Conservation (phyloP, 495 filamentous ascomycete species). For the Geoglossum glabrum region DNA sequence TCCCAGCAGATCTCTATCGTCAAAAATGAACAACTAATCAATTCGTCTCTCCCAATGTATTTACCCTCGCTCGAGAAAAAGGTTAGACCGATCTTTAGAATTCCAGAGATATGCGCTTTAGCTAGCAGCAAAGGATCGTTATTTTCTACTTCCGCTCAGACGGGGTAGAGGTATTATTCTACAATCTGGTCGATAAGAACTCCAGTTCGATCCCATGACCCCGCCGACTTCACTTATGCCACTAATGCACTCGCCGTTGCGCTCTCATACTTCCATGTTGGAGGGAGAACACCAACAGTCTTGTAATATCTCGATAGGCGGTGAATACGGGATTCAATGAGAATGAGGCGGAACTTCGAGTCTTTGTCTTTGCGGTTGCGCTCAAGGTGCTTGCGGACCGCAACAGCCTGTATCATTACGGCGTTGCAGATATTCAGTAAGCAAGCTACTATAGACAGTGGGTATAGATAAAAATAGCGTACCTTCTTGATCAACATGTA, state of each 20-base stretch:
- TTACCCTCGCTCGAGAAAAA: too few relatives aligned
- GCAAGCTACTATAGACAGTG: neutral
- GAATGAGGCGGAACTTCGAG: slow-evolving; percentile 98
- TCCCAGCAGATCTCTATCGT: neutral
- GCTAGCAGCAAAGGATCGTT: too few relatives aligned
- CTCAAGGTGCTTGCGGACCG: slow-evolving; percentile 99
- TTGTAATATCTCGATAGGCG: slow-evolving; percentile 96
- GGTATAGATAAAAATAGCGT: slow-evolving; percentile 8
- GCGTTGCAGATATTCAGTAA: slow-evolving; percentile 1
- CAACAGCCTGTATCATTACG: slow-evolving; percentile 46
- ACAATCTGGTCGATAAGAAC: neutral
- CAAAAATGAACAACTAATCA: neutral
- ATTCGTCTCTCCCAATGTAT: too few relatives aligned
- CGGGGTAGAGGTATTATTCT: neutral
- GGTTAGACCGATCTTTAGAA: too few relatives aligned
- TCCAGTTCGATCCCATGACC: slow-evolving; percentile 10
- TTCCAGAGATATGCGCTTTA: too few relatives aligned
- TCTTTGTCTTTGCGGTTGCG: slow-evolving; percentile 99
- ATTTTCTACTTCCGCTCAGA: too few relatives aligned
- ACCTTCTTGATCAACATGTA: slow-evolving; percentile 99
- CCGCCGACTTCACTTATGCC: slow-evolving; percentile 26
- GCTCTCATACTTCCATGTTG: slow-evolving; percentile 93
- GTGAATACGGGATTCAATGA: slow-evolving; percentile 99
- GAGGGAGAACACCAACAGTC: slow-evolving; percentile 92
- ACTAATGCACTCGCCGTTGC: slow-evolving; percentile 43